Conservation (phyloP, 2,329 filamentous ascomycete genomes). For the Colletotrichum falcatum region DNA sequence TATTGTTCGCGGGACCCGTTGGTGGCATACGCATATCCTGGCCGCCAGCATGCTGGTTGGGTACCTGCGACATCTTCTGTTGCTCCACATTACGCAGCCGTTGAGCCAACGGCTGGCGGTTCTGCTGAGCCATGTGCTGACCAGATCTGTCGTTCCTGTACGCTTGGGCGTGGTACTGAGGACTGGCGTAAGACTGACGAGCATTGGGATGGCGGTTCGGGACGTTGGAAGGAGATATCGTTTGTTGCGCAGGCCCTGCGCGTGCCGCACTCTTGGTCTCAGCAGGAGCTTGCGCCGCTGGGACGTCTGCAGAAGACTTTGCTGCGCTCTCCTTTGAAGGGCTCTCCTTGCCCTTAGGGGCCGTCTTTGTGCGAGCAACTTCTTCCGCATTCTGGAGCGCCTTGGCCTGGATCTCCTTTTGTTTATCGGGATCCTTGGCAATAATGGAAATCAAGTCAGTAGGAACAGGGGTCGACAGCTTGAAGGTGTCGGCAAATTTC, state of each 20-base stretch:
- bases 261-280: slow-evolving; percentile 50
- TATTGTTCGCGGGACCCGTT: slow-evolving; percentile 74
- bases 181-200: slow-evolving; percentile 63
- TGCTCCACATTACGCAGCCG: slow-evolving; percentile 65
- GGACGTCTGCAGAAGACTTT: slow-evolving; percentile 48
- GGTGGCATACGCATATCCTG: slow-evolving; percentile 79
- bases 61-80: slow-evolving; percentile 61
- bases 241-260: slow-evolving; percentile 50
- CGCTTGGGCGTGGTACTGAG: slow-evolving; percentile 59
- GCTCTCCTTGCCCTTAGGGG: slow-evolving; percentile 66
- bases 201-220: slow-evolving; percentile 60
- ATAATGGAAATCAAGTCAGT: slow-evolving; percentile 93
- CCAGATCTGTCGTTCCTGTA: slow-evolving; percentile 62
- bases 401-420: slow-evolving; percentile 91
- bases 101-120: slow-evolving; percentile 58
- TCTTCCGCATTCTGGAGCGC: slow-evolving; percentile 81
- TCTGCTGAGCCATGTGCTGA: slow-evolving; percentile 56
- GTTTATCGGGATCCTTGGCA: slow-evolving; percentile 95
- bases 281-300: slow-evolving; percentile 37
- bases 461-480: slow-evolving; percentile 92
- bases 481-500: slow-evolving; percentile 95
- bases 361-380: slow-evolving; percentile 60
- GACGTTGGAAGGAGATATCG: slow-evolving; percentile 46
- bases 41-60: slow-evolving; percentile 63
- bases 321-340: slow-evolving; percentile 61